phyloP scores from a whole-genome alignment of 2,329 filamentous ascomycete species.

The Trichoderma koningii region DNA sequence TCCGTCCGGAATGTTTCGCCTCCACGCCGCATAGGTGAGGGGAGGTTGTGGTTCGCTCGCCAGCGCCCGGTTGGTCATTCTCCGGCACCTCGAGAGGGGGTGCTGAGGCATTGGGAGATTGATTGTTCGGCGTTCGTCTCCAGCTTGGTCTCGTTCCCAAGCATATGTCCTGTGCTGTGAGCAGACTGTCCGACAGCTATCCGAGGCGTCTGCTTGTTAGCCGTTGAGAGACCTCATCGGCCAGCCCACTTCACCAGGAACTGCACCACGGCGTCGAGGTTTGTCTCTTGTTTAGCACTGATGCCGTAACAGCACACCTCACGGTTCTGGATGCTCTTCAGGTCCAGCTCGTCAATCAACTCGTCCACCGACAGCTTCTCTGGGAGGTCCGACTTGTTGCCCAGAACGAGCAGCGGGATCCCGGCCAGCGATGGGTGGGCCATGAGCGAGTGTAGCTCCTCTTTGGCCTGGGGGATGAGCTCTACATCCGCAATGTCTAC shows the following conservation, averaged over 20 bases:
- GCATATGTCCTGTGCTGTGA: constrained; percentile 13
- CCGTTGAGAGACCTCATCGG: constrained; percentile 52
- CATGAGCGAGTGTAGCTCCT: constrained; percentile 89
- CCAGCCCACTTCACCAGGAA: constrained; percentile 92
- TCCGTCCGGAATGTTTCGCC: constrained; percentile 29
- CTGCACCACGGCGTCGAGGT: constrained; percentile 93
- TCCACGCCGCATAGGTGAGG: constrained; percentile 5
- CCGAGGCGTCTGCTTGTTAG: constrained; percentile 1
- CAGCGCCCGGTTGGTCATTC: constrained; percentile 19
- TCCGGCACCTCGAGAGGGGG: constrained; percentile 9
- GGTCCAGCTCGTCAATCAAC: constrained; percentile 86
- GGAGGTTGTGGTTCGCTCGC: not conserved
- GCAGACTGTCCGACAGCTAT: constrained; percentile 23
- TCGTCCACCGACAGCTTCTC: constrained; percentile 91
- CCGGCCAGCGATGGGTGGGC: constrained; percentile 80
- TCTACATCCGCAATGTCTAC: constrained; percentile 90
- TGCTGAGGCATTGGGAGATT: constrained; percentile 16
- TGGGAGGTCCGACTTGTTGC: constrained; percentile 96
- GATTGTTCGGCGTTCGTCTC: constrained; percentile 8
- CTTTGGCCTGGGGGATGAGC: constrained; percentile 79
- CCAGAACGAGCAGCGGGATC: constrained; percentile 90
- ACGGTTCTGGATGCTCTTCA: constrained; percentile 84
- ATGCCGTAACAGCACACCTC: constrained; percentile 99
- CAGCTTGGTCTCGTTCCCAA: constrained; percentile 1
- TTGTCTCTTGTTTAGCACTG: constrained; percentile 98